phyloP scores from a whole-genome alignment of 2,329 filamentous ascomycete genomes.

The Hypoxylon sp. region DNA sequence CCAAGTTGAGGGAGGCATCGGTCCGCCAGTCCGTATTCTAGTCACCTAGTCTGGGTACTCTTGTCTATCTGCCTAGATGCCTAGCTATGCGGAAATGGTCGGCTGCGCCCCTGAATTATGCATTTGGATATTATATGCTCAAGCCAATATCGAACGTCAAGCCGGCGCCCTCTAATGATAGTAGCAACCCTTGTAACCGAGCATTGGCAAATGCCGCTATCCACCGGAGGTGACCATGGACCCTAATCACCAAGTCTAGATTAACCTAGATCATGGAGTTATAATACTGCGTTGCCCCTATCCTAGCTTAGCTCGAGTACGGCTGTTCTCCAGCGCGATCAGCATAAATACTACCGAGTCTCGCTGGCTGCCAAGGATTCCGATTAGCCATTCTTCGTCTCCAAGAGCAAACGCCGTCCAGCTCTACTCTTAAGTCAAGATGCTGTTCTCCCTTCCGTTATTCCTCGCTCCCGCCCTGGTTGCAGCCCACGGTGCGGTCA shows the following conservation, averaged over 20 bases:
- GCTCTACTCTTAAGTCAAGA: conserved; percentile 38
- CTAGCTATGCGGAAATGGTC: conserved; percentile 8
- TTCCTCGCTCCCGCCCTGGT: conserved; percentile 52
- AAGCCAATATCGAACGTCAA: conserved; percentile 23
- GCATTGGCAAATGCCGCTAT: conserved; percentile 32
- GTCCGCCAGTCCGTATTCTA: conserved; percentile 32
- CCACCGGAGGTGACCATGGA: conserved; percentile 28
- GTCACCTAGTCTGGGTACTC: background rate
- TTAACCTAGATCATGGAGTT: conserved; percentile 25
- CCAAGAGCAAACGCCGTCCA: conserved; percentile 21
- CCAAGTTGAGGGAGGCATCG: conserved; percentile 20
- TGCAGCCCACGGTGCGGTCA: conserved; percentile 59
- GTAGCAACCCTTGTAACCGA: conserved; percentile 19
- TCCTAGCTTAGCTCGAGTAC: conserved; percentile 22
- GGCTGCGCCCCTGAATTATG: conserved; percentile 1
- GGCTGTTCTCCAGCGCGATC: conserved; percentile 38
- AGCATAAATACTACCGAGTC: conserved; percentile 43
- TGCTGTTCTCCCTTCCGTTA: conserved; percentile 49
- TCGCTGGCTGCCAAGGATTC: conserved; percentile 41
- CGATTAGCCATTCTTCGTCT: conserved; percentile 16
- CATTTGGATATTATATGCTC: conserved; percentile 33
- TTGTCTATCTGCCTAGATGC: background rate
- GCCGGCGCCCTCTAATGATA: conserved; percentile 30
- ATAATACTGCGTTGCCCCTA: conserved; percentile 35
- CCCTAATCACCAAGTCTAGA: conserved; percentile 13